These are phyloP conservation scores for Macadamia tetraphylla DNA, from an alignment of 164 flowering plant genomes.

Conservation along the genomic window DNA sequence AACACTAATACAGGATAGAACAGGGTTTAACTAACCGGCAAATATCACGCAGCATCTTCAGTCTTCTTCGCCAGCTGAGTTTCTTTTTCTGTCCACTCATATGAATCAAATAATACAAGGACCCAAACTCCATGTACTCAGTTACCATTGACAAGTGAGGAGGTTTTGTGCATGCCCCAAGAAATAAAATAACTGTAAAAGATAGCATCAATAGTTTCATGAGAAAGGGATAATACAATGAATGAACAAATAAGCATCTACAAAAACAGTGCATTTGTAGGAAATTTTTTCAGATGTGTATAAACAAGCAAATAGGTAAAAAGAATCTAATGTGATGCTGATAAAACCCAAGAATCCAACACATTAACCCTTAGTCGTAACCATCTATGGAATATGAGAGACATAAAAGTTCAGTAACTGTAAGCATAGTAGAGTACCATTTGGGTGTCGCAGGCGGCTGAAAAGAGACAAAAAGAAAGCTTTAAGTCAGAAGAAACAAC, in stretches of 20 bases:
- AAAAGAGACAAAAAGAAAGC: constrained; percentile 7
- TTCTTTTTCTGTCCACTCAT: constrained; percentile 86
- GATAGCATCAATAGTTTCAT: constrained; percentile 5
- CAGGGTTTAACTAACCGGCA: constrained; percentile 61
- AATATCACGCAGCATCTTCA: constrained; percentile 93
- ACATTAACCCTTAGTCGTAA: no score
- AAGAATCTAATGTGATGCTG: neutral
- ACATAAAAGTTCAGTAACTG: constrained; percentile 1
- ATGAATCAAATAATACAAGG: constrained; percentile 80
- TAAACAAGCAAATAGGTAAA: neutral
- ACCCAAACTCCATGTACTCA: constrained; percentile 97
- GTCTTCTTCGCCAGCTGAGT: constrained; percentile 75
- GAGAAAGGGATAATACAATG: neutral
- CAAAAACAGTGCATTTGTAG: no score
- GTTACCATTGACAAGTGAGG: constrained; percentile 93
- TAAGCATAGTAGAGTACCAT: constrained; percentile 50
- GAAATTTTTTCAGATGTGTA: no score
- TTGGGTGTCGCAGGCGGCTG: constrained; percentile 99
- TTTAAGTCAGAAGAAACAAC: constrained; percentile 21
- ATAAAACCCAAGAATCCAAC: no score
- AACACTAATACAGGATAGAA: neutral
- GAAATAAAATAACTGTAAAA: constrained; percentile 83
- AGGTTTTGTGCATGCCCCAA: constrained; percentile 95
- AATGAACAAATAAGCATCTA: no score
- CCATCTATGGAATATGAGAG: neutral